Base-by-base conservation (phyloP, 1,139 yeast species). In the Candida freyschussii region DNA sequence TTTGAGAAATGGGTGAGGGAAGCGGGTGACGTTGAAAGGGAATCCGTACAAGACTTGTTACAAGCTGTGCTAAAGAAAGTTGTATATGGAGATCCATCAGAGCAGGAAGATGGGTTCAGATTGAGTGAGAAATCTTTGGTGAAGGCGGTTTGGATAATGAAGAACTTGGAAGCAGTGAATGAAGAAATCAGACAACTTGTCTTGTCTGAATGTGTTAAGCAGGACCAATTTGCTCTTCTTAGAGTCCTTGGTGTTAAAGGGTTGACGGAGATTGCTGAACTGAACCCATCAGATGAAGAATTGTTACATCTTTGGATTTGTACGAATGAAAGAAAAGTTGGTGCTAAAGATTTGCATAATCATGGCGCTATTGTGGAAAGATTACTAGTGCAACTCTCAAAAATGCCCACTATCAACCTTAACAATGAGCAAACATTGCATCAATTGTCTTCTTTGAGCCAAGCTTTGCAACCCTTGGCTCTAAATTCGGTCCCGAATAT, bases 71-170 rank as follows among this genome's bases (percentile, higher is more conserved):
- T 48, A 28, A 26, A 42, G n/a, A 50, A 50, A 32, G 35, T 50
- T 13, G 29, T 50, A 3, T 26, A 44, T 22, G 55, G 55, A n/a
- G 55, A 50, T 26, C 29, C 43, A 11, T 40, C 43, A 27, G 52
- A 48, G n/a, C 37, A 32, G 13, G 37, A 38, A 6, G 44, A 43
- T 18, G 52, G 45, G 5, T 50, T 36, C 30, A 21, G 24, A 9
- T 21, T 45, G 11, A 17, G 14, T 16, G 38, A 30, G 4, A 32
- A 24, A 6, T 20, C 31, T 4, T 12, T 47, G 7, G 16, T 29
- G 3, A 42, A 27, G 24, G 33, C 43, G 8, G 39, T 37, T 17
- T 39, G 42, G 43, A 26, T 39, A 8, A 25, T 38, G 26, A 32
- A 41, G 31, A 39, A 39, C 26, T 5, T 41, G 33, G 30, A 27